Evolutionary conservation across 306 rosid genomes (phyloP), one percentile per base, ranked within the genome.

Genomic region (Malus orientalis): DNA sequence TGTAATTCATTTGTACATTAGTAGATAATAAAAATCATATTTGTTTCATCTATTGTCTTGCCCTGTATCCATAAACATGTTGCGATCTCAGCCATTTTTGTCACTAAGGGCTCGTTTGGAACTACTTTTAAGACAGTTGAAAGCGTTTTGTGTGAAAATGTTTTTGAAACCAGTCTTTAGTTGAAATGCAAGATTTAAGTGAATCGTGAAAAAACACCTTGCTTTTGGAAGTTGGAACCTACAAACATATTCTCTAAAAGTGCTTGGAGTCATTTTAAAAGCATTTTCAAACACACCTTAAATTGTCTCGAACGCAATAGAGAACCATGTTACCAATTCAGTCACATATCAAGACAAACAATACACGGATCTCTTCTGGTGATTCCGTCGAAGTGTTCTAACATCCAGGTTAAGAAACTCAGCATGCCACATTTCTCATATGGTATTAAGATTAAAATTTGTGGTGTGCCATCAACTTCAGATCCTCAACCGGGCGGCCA

Each of bases 401-500:
- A 51, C 55, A 15, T 51, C 55, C 55, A 15, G 55, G 20, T 18
- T 51, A 51, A 51, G 55, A 18, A 16, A 51, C 55, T 5, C 3
- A 18, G 8, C 55, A 15, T 19, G 18, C 7, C 20, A 51, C 20
- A 5, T 51, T 49, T 22, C 20, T 72, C 76, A 2, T 73, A 16
- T 4, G 22, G 2, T 5, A 51, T 5, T 6, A 51, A 16, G 55
- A 16, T 51, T 51, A 51, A 15, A 51, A 27, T 27, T 27, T 61
- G 30, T 27, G 36, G 19, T 27, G 36, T 61, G 19, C 70, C 18
- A 42, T 19, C 10, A 20, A 47, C 49, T 78, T 77, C 47, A 67
- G 79, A 80, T 70, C 71, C 76, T 92, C 76, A 93, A 72, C 98
- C 98, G 16, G 96, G 91, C 44, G 96, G 98, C 98, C 98, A 93